These are phyloP conservation scores for Anacardium occidentale DNA, from an alignment of 345 rosid genomes.

Conservation along the genomic window DNA sequence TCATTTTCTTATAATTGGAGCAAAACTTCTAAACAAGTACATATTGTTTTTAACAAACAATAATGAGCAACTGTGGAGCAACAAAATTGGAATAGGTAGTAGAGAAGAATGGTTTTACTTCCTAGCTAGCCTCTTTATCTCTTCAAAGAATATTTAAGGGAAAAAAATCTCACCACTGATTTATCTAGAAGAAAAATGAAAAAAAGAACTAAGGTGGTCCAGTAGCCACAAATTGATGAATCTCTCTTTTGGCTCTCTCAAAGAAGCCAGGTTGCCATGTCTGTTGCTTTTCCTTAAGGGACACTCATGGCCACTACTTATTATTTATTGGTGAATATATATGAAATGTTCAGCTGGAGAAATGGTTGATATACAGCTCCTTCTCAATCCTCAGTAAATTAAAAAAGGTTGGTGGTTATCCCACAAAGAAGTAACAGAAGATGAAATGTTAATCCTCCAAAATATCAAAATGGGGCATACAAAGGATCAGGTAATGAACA, in stretches of 20 bases:
- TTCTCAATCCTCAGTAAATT: background rate
- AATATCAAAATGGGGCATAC: conserved; percentile 23
- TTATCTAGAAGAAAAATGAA: conserved; percentile 1
- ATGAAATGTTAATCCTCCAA: conserved; percentile 21
- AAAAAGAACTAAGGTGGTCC: conserved; percentile 3
- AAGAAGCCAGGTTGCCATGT: conserved; percentile 25
- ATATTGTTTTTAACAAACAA: conserved; percentile 8
- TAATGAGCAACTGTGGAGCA: conserved; percentile 21
- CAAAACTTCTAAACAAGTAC: conserved; percentile 13
- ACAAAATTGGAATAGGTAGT: conserved; percentile 26
- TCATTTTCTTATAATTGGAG: conserved; percentile 29
- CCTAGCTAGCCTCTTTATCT: background rate
- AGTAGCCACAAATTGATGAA: background rate
- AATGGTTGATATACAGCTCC: background rate
- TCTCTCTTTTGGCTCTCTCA: background rate
- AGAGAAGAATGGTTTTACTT: conserved; percentile 22
- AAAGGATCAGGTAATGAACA: conserved; percentile 22
- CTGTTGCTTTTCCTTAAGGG: conserved; percentile 32
- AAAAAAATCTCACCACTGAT: background rate
- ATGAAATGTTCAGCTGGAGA: conserved; percentile 9
- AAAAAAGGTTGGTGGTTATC: conserved; percentile 17
- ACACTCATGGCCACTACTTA: background rate
- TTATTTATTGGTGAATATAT: background rate
- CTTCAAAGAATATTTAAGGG: background rate
- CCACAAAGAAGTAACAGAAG: conserved; percentile 28